Evolutionary conservation across 1,284 basidiomycete genomes (phyloP), one percentile per base, ranked within the genome.

Genomic region (Spongiforma sp.): DNA sequence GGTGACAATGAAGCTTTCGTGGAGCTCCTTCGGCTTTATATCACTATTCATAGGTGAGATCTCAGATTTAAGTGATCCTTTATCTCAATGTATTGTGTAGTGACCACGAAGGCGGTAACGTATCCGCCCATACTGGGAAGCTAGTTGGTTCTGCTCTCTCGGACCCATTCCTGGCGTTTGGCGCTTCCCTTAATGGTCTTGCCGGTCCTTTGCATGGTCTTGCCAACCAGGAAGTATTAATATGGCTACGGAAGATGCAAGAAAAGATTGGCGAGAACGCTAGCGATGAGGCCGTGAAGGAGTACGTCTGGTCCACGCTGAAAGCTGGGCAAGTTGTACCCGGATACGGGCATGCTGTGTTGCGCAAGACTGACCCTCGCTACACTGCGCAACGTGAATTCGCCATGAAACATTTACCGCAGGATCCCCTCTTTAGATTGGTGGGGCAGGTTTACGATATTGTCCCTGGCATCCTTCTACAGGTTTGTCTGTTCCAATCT

Each of bases 21-120:
- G 68, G 97, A 99, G 82, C 89, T 98, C 69, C 89, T 99, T 80
- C 89, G 97, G 73, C 88, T 99, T 66, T 99, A 99, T 87, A 91
- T 99, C 81, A 97, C 96, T 75, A 97, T 99, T 76, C 97, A 99
- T 88, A 92, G 88, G 87, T 87, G 56, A 48, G 68, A 6, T 30
- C 65, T 15, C 14, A 54, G 30, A 3, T 39, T 2, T 60, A 21
- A 6, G 11, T 53, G 14, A 24, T 21, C n/a, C 43, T 28, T 37
- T 39, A 65, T 63, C 52, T 69, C 24, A 57, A 50, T 34, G 3
- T 15, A 39, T 30, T 30, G 5, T 41, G 39, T 62, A 93, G 93
- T 77, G 96, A 99, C 80, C 96, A 99, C 82, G 96, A 99, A 82
- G 97, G 97, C 78, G 97, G 97, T 61, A 99, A 99, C 77, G 97